Evolutionary conservation across 495 filamentous ascomycete species (phyloP).

Genomic region (Penicillium macrosclerotiorum): DNA sequence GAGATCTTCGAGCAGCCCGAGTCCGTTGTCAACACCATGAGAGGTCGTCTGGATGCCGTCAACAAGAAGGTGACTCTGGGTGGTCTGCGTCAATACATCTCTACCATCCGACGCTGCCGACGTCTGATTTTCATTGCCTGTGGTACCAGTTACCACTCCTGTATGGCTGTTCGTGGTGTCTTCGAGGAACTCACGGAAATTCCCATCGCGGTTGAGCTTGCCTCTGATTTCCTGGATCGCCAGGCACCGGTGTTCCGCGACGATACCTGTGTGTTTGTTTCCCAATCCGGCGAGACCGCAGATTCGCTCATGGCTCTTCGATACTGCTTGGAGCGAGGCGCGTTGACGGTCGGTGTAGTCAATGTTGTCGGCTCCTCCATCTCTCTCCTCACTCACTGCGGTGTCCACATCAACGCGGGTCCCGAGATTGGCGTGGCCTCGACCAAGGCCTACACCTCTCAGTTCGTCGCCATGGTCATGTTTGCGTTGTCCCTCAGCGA

Average conservation of each 20-base stretch:
- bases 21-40: slow-evolving; percentile 99
- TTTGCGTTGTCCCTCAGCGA: slow-evolving; percentile 94
- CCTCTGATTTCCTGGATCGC: slow-evolving; percentile 96
- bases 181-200: slow-evolving; percentile 99
- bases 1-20: slow-evolving; percentile 99
- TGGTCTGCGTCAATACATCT: slow-evolving; percentile 91
- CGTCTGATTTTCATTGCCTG: slow-evolving; percentile 98
- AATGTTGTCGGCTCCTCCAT: slow-evolving; percentile 98
- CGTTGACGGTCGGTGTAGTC: slow-evolving; percentile 94
- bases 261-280: slow-evolving; percentile 98
- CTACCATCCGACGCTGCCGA: slow-evolving; percentile 92
- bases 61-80: slow-evolving; percentile 95
- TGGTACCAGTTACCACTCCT: slow-evolving; percentile 96
- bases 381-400: slow-evolving; percentile 96
- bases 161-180: slow-evolving; percentile 96
- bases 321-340: slow-evolving; percentile 96
- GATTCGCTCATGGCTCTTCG: slow-evolving; percentile 95
- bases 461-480: slow-evolving; percentile 99
- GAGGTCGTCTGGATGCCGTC: slow-evolving; percentile 88
- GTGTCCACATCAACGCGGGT: slow-evolving; percentile 98
- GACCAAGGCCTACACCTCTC: slow-evolving; percentile 98
- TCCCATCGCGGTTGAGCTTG: slow-evolving; percentile 93
- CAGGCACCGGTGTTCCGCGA: slow-evolving; percentile 99
- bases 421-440: slow-evolving; percentile 98
- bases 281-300: slow-evolving; percentile 98